Evolutionary conservation across 2,329 filamentous ascomycete genomes (phyloP).

Genomic region (Fusarium beomiforme): DNA sequence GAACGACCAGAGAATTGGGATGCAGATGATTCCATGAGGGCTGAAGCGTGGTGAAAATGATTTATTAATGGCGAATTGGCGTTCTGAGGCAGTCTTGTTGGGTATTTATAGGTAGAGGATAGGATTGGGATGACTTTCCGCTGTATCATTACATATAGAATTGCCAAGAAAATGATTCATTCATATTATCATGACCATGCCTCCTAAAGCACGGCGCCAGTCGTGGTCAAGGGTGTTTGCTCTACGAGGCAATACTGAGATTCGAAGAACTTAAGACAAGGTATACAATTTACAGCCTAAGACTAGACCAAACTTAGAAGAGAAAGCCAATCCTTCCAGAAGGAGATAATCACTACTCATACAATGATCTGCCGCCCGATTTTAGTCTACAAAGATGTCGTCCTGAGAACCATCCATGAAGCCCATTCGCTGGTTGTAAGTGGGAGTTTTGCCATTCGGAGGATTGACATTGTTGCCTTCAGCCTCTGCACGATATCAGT

Average conservation of each 20-base stretch:
- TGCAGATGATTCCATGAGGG: slow-evolving; percentile 10
- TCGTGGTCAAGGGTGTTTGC: background rate
- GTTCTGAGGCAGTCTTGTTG: slow-evolving; percentile 2
- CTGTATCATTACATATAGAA: background rate
- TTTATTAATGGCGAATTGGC: slow-evolving; percentile 18
- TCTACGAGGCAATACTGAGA: background rate
- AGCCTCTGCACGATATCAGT: slow-evolving; percentile 36
- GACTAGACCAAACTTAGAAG: background rate
- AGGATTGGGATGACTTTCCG: background rate
- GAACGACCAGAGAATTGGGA: slow-evolving; percentile 13
- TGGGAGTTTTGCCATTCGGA: slow-evolving; percentile 43
- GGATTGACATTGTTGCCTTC: slow-evolving; percentile 49
- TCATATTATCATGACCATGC: background rate
- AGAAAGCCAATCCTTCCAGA: slow-evolving; percentile 6
- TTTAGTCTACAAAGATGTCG: slow-evolving; percentile 42
- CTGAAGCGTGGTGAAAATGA: slow-evolving; percentile 3
- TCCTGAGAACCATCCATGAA: slow-evolving; percentile 47
- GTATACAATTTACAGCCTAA: background rate
- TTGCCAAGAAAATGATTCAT: background rate
- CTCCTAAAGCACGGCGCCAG: background rate
- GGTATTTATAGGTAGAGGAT: background rate
- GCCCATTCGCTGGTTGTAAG: slow-evolving; percentile 49
- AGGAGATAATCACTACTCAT: slow-evolving; percentile 4
- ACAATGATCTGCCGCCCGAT: too few relatives aligned
- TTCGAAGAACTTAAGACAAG: background rate